Evolutionary conservation across 192 early-diverging fungal genomes (phyloP).

Genomic region (Entomortierella parvispora): DNA sequence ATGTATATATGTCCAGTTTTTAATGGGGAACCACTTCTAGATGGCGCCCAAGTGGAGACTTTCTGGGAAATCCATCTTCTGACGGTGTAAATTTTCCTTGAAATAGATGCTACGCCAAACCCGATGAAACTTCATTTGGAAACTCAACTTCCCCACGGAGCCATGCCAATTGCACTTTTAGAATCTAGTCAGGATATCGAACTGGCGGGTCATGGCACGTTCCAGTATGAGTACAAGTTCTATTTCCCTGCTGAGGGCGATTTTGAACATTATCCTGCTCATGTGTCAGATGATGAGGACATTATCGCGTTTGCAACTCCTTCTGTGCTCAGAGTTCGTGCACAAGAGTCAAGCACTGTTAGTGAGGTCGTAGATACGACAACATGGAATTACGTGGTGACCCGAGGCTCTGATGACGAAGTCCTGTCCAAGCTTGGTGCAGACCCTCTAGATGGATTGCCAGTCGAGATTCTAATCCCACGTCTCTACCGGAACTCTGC

Average conservation of each 20-base stretch:
- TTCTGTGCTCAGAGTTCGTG: slow-evolving; percentile 26
- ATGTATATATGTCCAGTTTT: too few relatives aligned
- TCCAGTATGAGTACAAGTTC: slow-evolving; percentile 47
- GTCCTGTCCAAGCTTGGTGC: slow-evolving; percentile 17
- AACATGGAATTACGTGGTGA: slow-evolving; percentile 23
- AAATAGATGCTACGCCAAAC: slow-evolving; percentile 54
- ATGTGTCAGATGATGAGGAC: slow-evolving; percentile 45
- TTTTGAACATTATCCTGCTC: slow-evolving; percentile 48
- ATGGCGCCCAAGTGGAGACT: too few relatives aligned
- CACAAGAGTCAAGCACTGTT: not conserved
- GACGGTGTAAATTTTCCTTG: not conserved
- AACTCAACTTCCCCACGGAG: slow-evolving; percentile 55
- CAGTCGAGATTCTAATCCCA: slow-evolving; percentile 31
- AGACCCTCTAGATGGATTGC: slow-evolving; percentile 22
- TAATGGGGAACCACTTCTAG: too few relatives aligned
- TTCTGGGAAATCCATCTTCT: too few relatives aligned
- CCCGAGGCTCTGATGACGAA: slow-evolving; percentile 18
- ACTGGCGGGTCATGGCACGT: slow-evolving; percentile 27
- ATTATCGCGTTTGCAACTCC: slow-evolving; percentile 34
- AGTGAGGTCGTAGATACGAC: slow-evolving; percentile 5
- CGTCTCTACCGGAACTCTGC: slow-evolving; percentile 19
- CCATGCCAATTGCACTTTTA: slow-evolving; percentile 30
- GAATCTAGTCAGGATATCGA: slow-evolving; percentile 27
- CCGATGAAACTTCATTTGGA: slow-evolving; percentile 50
- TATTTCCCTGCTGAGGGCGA: slow-evolving; percentile 62